Conservation (phyloP, 1,139 yeast genomes). For the Diutina ranongensis region DNA sequence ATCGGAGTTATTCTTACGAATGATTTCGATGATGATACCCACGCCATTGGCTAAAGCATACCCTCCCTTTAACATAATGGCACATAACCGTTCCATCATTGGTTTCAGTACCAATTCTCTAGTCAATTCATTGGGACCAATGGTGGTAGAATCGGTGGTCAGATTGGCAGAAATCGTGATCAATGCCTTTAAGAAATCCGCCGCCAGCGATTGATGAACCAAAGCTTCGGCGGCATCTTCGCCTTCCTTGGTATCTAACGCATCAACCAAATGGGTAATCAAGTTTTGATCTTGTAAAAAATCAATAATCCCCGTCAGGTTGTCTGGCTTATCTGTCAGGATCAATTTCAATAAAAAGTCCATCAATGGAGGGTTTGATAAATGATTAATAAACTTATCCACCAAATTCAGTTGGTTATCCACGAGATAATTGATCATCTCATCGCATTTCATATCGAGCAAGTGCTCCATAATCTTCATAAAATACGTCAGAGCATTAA, state of each 20-base stretch:
- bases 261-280: constrained; percentile 46
- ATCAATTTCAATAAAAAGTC: constrained; percentile 69
- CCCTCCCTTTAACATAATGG: constrained; percentile 86
- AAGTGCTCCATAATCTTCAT: constrained; percentile 92
- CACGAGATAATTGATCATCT: constrained; percentile 58
- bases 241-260: constrained; percentile 29
- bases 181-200: constrained; percentile 36
- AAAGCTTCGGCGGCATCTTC: constrained; percentile 30
- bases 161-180: constrained; percentile 56
- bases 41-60: constrained; percentile 92
- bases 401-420: constrained; percentile 55
- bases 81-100: constrained; percentile 55
- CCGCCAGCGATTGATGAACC: constrained; percentile 33
- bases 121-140: constrained; percentile 93
- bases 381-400: constrained; percentile 60
- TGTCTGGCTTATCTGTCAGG: constrained; percentile 70
- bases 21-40: constrained; percentile 89
- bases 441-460: constrained; percentile 82
- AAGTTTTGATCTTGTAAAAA: constrained; percentile 53
- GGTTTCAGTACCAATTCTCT: constrained; percentile 73
- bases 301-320: constrained; percentile 67
- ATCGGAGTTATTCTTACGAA: constrained; percentile 91
- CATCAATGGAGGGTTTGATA: constrained; percentile 79
- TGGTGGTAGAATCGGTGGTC: constrained; percentile 71
- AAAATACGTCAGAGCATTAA: constrained; percentile 73